A percentile compares a stretch with the other conserved stretches of the same genome.
Evolutionary conservation across 192 early-diverging fungal genomes (phyloP).

Genomic region (Phlyctochytrium arcticum): DNA sequence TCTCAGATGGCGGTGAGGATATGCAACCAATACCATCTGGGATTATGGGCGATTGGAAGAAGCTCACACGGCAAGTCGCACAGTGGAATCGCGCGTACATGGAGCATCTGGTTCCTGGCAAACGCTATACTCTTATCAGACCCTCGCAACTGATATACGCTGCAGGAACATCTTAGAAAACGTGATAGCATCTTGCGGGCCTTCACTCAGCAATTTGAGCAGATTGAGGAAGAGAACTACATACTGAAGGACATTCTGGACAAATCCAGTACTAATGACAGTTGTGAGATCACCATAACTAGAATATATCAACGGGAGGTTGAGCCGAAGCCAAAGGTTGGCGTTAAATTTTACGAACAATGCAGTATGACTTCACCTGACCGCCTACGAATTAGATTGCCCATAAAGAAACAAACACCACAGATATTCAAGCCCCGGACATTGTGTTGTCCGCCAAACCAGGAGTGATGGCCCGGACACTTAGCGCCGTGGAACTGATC

Average conservation of each 20-base stretch:
- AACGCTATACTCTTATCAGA: not conserved
- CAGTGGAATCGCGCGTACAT: conserved; percentile 16
- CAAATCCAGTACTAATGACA: conserved; percentile 5
- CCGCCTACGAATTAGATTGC: too few relatives aligned
- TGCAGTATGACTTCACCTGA: too few relatives aligned
- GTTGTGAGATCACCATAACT: not conserved
- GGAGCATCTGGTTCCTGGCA: conserved; percentile 1
- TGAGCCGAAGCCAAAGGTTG: not conserved
- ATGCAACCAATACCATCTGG: too few relatives aligned
- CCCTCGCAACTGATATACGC: not conserved
- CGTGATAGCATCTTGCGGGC: conserved; percentile 8
- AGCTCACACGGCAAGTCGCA: not conserved
- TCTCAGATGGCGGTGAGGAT: too few relatives aligned
- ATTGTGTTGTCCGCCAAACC: too few relatives aligned
- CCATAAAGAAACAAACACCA: too few relatives aligned
- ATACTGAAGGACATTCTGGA: conserved; percentile 31
- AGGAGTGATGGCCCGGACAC: not conserved
- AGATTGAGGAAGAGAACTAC: conserved; percentile 31
- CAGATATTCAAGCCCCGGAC: too few relatives aligned
- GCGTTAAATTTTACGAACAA: not conserved
- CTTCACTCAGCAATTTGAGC: conserved; percentile 21
- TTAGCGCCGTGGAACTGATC: not conserved
- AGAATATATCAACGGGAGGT: not conserved
- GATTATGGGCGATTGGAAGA: not conserved
- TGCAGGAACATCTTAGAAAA: conserved; percentile 2